Evolutionary conservation across 768 basidiomycete species (phyloP), one percentile per base, ranked within the genome.

Genomic region (Leucosporidium yakuticum): DNA sequence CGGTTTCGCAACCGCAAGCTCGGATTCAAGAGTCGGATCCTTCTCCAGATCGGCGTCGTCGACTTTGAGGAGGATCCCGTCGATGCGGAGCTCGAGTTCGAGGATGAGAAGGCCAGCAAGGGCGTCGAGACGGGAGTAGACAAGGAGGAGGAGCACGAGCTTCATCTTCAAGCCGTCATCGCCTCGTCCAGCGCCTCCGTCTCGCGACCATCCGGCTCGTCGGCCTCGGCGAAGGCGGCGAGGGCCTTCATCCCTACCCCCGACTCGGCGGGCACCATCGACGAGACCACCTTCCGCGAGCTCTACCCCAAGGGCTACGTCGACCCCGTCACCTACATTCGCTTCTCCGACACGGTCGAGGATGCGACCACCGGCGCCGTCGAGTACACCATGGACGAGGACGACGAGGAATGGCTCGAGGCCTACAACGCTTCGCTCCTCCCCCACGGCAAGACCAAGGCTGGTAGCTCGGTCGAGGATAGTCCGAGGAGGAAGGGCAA

Each of bases 371-470:
- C 83, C 73, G 86, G 88, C 73, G 88, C 88, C 0, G 88, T 88
- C 79, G 86, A 87, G 2, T 97, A 98, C 76, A 90, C 86, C 71
- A 90, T 97, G 89, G 95, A 99, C 74, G 96, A 98, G 78, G 87
- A 88, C 23, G 95, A 98, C 80, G 86, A 88, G 75, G 88, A 89
- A 71, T 99, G 95, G 95, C 84, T 99, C 39, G 88, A 90, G 74
- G 88, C 86, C 79, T 91, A 91, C 76, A 96, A 97, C 74, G 64
- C 73, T 8, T 44, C 32, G 57, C 49, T 70, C 61, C 39, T 44
- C 14, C 23, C 54, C 53, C 60, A 62, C 59, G 68, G 61, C 32
- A 71, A 62, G 57, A 63, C 66, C 27, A 48, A 85, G 39, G 39
- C 86, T 15, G 77, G 80, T 3, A 80, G 82, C 2, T 80, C 81